phyloP scores from a whole-genome alignment of 2,329 filamentous ascomycete genomes.

The Sporothrix brunneoviolacea region DNA sequence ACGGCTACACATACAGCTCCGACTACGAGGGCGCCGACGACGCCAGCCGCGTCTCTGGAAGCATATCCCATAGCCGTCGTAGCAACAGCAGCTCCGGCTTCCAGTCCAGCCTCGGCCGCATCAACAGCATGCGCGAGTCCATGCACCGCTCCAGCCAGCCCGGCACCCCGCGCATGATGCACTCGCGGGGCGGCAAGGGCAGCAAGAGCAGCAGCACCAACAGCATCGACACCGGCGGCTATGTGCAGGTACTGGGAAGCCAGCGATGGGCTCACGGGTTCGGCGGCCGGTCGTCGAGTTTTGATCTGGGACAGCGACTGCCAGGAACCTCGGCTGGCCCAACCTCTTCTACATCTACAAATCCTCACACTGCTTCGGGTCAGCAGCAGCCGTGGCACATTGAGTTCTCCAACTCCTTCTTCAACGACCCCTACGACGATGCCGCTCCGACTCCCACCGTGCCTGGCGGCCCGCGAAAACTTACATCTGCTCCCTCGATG shows the following conservation, averaged over 20 bases:
- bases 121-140: conserved; percentile 55
- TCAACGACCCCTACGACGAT: conserved; percentile 57
- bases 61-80: conserved; percentile 52
- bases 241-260: conserved; percentile 49
- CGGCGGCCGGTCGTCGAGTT: conserved; percentile 59
- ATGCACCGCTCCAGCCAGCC: conserved; percentile 29
- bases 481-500: conserved; percentile 30
- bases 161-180: conserved; percentile 38
- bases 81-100: conserved; percentile 79
- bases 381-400: conserved; percentile 35
- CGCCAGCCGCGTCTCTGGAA: conserved; percentile 43
- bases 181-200: conserved; percentile 53
- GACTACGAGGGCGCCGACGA: conserved; percentile 40
- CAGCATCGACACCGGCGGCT: conserved; percentile 60
- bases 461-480: conserved; percentile 64
- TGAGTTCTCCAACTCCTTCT: conserved; percentile 43
- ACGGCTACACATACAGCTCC: conserved; percentile 49
- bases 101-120: conserved; percentile 50
- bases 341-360: neutral
- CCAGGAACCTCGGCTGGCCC: neutral
- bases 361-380: no score
- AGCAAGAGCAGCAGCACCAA: conserved; percentile 66
- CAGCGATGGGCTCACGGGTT: conserved; percentile 52
- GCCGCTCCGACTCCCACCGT: conserved; percentile 82
- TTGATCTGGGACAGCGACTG: conserved; percentile 57